Conservation (phyloP, 495 filamentous ascomycete species). For the Acidomyces sp. region DNA sequence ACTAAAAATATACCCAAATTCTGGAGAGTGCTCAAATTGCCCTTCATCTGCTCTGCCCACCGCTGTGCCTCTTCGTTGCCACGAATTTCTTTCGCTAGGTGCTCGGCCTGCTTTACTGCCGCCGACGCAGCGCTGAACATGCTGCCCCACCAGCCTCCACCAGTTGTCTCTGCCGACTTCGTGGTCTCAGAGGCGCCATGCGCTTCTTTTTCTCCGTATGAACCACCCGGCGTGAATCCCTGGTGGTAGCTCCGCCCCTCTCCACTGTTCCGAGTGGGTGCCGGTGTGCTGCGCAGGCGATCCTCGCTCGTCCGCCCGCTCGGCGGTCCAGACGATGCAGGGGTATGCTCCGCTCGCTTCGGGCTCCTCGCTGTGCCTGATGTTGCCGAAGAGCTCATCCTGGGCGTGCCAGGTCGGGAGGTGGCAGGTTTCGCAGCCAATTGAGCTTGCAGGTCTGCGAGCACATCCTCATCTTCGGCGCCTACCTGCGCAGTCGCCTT, state of each 20-base stretch:
- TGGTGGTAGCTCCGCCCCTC: constrained; percentile 60
- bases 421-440: constrained; percentile 48
- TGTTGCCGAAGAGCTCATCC: constrained; percentile 46
- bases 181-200: too few relatives aligned
- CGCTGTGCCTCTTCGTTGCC: constrained; percentile 91
- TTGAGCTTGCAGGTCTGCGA: constrained; percentile 76
- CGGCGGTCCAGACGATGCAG: constrained; percentile 35
- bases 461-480: constrained; percentile 50
- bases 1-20: constrained; percentile 68
- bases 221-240: constrained; percentile 33
- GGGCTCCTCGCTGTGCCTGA: constrained; percentile 38
- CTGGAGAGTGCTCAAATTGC: constrained; percentile 70
- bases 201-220: too few relatives aligned
- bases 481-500: constrained; percentile 18
- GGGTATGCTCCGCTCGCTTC: constrained; percentile 46
- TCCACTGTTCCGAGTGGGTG: constrained; percentile 48
- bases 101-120: constrained; percentile 89
- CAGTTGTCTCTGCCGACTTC: constrained; percentile 33
- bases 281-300: constrained; percentile 25
- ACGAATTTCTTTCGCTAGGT: constrained; percentile 84
- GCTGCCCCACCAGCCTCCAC: constrained; percentile 86
- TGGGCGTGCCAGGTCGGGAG: constrained; percentile 72
- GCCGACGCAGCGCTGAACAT: constrained; percentile 55
- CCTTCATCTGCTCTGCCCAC: constrained; percentile 90
- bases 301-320: constrained; percentile 43